Percentiles rank a stretch among this genome's conserved stretches.
These are phyloP conservation scores for Apiotrichum gamsii DNA, from an alignment of 1,284 basidiomycete species.

Conservation along the genomic window DNA sequence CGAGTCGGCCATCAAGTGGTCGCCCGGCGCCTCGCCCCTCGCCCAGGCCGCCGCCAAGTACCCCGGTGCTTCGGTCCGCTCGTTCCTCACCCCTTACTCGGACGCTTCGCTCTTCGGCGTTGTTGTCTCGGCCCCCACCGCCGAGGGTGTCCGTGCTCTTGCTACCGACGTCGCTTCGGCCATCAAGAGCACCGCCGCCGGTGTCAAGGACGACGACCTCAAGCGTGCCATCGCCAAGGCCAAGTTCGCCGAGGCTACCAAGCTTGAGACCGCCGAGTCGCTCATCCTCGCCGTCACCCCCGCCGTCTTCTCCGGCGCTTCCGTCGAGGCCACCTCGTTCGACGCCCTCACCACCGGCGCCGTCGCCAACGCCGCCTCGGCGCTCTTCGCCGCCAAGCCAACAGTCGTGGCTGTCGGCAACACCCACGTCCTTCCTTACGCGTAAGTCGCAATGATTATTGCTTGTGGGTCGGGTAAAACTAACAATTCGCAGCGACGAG, in stretches of 20 bases:
- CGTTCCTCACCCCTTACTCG: constrained; percentile 76
- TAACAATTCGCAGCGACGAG: constrained; percentile 64
- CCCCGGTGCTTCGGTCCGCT: constrained; percentile 54
- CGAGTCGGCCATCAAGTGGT: constrained; percentile 80
- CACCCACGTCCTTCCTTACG: constrained; percentile 65
- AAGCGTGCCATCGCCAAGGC: constrained; percentile 78
- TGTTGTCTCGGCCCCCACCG: constrained; percentile 52
- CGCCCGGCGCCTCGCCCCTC: constrained; percentile 63
- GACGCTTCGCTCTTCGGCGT: constrained; percentile 81
- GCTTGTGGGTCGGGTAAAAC: too few relatives aligned
- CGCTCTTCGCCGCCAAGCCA: constrained; percentile 57
- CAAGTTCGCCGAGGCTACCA: constrained; percentile 69
- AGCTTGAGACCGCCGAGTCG: constrained; percentile 62
- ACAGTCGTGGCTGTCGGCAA: constrained; percentile 82
- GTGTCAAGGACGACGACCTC: constrained; percentile 63
- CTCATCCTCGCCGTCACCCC: constrained; percentile 55
- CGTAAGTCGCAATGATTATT: constrained; percentile 44
- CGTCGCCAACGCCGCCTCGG: constrained; percentile 54
- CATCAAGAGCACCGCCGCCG: constrained; percentile 57
- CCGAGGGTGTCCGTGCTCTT: constrained; percentile 48
- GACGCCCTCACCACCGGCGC: constrained; percentile 58
- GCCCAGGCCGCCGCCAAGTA: constrained; percentile 49
- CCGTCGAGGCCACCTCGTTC: constrained; percentile 55
- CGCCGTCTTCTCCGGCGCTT: constrained; percentile 54
- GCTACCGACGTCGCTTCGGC: constrained; percentile 60